Base-by-base conservation (phyloP, 306 rosid species). In the Quercus variabilis region DNA sequence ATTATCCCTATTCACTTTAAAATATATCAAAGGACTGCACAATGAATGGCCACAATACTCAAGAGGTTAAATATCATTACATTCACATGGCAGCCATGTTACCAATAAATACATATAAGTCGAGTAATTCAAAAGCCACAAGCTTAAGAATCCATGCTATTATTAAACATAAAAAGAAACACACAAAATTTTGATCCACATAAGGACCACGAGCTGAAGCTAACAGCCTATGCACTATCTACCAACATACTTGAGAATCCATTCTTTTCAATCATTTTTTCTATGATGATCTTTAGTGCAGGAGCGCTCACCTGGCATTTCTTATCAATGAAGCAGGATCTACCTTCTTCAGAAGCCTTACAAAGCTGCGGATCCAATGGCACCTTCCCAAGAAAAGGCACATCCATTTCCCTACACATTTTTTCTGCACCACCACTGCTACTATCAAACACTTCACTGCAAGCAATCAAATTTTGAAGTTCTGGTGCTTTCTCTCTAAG, bases 301-400 rank as follows among this genome's bases (percentile, higher is more conserved):
- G 96, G 83, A 54, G 98, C 97, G 74, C 97, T 89, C 38, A 74
- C 85, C 67, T 85, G 86, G 60, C 94, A 82, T 46, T 76, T 84
- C 67, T 89, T 88, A 75, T 87, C 92, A 76, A 55, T 72, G 79
- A 95, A 95, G 80, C 99, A 95, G 49, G 99, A 95, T 65, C 90
- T 84, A 30, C 98, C 99, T 81, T 89, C 97, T 83, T 95, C 99
- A 4, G 99, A 94, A 9, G 93, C 99, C 90, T 92, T 95, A 71
- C 99, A 89, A 63, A 93, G 97, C 88, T 81, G 83, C 15, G 99
- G 99, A 54, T 95, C 99, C 83, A 95, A 74, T 13, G 99, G 99
- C 74, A 95, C 94, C 83, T 88, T 90, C 70, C 99, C 99, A 30
- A 95, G 87, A 87, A 92, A 92, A 6, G 93, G 92, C 20, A 95